A percentile compares a stretch with the other conserved stretches of the same genome.
These are phyloP conservation scores for Penicillium tannophilum DNA, from an alignment of 495 filamentous ascomycete genomes.

Conservation along the genomic window DNA sequence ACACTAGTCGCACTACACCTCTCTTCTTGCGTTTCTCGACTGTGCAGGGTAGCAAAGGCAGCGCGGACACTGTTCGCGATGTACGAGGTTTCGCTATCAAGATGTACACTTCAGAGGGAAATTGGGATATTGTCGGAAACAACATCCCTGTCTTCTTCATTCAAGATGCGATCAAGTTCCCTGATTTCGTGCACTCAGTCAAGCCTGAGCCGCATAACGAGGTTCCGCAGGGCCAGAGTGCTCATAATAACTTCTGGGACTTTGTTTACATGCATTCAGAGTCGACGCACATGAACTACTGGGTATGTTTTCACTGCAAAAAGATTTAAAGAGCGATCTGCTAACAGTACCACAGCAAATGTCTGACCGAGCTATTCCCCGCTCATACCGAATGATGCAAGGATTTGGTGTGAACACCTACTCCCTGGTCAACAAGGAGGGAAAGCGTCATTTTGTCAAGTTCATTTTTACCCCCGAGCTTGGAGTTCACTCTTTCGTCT, in stretches of 20 bases:
- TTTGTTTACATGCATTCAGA: conserved; percentile 61
- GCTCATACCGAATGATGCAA: conserved; percentile 87
- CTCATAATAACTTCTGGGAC: conserved; percentile 67
- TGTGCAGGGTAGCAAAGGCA: conserved; percentile 74
- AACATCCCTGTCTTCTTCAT: conserved; percentile 78
- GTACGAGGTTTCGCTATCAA: conserved; percentile 82
- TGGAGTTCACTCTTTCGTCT: conserved; percentile 82
- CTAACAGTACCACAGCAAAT: conserved; percentile 50
- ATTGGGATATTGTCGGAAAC: conserved; percentile 76
- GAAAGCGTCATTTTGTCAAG: conserved; percentile 78
- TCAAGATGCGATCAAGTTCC: conserved; percentile 73
- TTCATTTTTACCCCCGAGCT: conserved; percentile 77
- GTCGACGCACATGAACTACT: conserved; percentile 83
- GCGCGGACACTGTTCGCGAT: conserved; percentile 79
- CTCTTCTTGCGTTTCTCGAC: conserved; percentile 84
- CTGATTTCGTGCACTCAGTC: conserved; percentile 71
- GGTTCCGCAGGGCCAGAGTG: conserved; percentile 60
- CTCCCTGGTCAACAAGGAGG: conserved; percentile 69
- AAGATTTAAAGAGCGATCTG: background rate
- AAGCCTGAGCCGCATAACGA: conserved; percentile 86
- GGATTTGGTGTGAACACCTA: conserved; percentile 90
- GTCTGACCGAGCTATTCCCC: conserved; percentile 78
- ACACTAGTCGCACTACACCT: conserved; percentile 77
- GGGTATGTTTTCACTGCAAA: conserved; percentile 53
- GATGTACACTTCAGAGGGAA: conserved; percentile 60